Conservation (phyloP, 768 basidiomycete species). For the Chalciporus piperatus region DNA sequence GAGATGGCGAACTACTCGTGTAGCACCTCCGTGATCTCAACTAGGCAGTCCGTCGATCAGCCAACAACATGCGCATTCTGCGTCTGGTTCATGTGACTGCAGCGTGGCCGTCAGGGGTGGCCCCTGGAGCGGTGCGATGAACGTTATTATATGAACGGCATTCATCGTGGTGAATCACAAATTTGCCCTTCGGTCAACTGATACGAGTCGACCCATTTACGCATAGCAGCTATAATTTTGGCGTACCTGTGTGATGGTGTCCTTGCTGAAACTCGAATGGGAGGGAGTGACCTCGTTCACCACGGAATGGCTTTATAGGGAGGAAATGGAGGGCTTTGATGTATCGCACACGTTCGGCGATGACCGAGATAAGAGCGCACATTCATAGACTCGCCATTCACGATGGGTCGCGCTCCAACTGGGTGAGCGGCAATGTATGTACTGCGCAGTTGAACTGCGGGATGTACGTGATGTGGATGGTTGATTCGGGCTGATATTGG, state of each 20-base stretch:
- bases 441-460: constrained; percentile 10
- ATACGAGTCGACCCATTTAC: too few species aligned
- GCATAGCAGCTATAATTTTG: background rate
- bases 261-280: background rate
- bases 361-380: constrained; percentile 19
- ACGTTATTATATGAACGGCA: constrained; percentile 25
- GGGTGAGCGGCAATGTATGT: constrained; percentile 13
- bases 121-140: constrained; percentile 8
- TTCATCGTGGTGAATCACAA: constrained; percentile 17
- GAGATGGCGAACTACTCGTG: background rate
- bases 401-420: background rate
- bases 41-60: constrained; percentile 3
- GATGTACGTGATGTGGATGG: constrained; percentile 1
- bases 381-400: constrained; percentile 6
- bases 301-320: background rate
- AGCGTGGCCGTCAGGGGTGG: constrained; percentile 24
- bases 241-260: background rate
- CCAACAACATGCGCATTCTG: constrained; percentile 20
- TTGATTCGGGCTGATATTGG: background rate
- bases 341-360: constrained; percentile 7
- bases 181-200: constrained; percentile 1
- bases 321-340: background rate
- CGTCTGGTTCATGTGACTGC: constrained; percentile 15
- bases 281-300: background rate
- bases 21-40: background rate